phyloP scores from a whole-genome alignment of 352 stramenopile genomes.

The Porosira glacialis region DNA sequence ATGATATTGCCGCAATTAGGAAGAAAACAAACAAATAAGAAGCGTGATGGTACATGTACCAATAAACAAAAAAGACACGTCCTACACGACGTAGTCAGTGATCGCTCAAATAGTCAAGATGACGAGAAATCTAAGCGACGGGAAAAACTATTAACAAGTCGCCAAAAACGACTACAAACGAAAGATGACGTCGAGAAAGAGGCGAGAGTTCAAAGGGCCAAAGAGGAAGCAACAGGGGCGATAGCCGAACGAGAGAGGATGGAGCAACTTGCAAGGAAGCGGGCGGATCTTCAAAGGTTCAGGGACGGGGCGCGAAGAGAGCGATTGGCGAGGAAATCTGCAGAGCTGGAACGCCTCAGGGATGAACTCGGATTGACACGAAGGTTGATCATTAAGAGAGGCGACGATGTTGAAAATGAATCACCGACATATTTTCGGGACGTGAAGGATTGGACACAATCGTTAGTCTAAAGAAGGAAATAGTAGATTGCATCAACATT shows the following conservation, averaged over 20 bases:
- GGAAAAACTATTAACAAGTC: conserved; percentile 25
- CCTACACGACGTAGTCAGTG: too few relatives aligned
- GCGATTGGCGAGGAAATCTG: conserved; percentile 7
- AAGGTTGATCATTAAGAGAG: neutral
- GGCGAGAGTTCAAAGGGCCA: neutral
- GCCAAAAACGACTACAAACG: conserved; percentile 25
- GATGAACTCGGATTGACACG: conserved; percentile 10
- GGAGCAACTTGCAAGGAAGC: conserved; percentile 5
- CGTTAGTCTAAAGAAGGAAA: too few relatives aligned
- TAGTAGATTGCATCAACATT: too few relatives aligned
- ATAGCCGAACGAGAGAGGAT: conserved; percentile 2
- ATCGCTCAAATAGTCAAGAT: conserved; percentile 7
- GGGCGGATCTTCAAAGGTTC: conserved; percentile 14
- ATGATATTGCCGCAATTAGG: too few relatives aligned
- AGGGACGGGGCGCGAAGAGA: conserved; percentile 10
- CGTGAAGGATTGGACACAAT: conserved; percentile 35
- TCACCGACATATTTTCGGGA: conserved; percentile 9
- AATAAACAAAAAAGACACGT: too few relatives aligned
- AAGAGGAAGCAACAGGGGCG: conserved; percentile 5
- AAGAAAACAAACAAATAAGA: too few relatives aligned
- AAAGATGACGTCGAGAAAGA: conserved; percentile 15
- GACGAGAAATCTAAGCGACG: conserved; percentile 12
- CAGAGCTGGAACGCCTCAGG: conserved; percentile 21
- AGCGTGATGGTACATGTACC: too few relatives aligned
- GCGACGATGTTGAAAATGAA: conserved; percentile 30